Percentiles rank a stretch among this genome's conserved stretches.
Evolutionary conservation across 108 stramenopile genomes (phyloP).

Genomic region (Skeletonema tropicum): DNA sequence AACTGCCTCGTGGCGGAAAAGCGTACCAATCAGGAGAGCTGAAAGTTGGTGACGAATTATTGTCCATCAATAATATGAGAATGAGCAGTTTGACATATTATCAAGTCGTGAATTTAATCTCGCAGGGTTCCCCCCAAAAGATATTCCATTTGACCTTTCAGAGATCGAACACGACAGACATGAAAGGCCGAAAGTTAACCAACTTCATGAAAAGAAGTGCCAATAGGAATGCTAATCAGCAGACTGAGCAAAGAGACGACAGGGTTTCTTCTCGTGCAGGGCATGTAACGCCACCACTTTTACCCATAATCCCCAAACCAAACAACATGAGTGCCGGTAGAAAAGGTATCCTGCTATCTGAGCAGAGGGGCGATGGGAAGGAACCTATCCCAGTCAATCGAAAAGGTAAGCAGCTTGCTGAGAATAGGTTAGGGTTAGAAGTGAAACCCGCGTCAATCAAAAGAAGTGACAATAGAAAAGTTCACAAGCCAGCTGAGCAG

Average conservation of each 20-base stretch:
- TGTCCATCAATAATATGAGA: neutral
- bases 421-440: no score
- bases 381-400: no score
- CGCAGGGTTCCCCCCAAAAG: neutral
- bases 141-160: neutral
- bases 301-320: no score
- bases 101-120: neutral
- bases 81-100: neutral
- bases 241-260: neutral
- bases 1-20: neutral
- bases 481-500: no score
- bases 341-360: no score
- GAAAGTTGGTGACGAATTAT: neutral
- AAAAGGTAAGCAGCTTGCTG: no score
- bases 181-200: conserved; percentile 2
- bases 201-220: no score
- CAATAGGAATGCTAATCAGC: neutral
- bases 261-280: neutral
- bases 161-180: neutral
- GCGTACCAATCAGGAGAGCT: neutral
- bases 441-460: no score
- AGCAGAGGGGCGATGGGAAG: no score
- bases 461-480: no score
- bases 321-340: no score
- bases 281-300: no score